phyloP scores from a whole-genome alignment of 139 green algal species.

The Chlamydomonas incerta region DNA sequence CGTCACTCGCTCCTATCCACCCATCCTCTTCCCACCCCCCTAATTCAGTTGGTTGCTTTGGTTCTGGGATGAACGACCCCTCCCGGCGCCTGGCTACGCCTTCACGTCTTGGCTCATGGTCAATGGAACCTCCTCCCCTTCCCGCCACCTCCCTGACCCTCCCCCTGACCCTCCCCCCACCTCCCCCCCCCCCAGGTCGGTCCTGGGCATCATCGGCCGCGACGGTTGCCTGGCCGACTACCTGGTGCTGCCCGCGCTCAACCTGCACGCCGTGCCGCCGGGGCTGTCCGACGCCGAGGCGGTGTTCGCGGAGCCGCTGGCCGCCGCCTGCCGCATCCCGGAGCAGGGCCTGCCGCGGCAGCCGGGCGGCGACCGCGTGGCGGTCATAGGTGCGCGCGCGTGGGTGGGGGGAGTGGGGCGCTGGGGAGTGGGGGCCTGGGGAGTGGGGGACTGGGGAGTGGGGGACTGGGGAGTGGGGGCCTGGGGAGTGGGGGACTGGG shows the following conservation, averaged over 20 bases:
- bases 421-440: background rate
- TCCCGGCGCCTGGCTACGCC: no score
- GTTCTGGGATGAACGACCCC: no score
- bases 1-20: no score
- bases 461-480: no score
- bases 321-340: conserved; percentile 75
- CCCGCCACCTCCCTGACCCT: background rate
- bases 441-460: background rate
- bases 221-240: conserved; percentile 76
- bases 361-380: conserved; percentile 11
- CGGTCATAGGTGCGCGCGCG: conserved; percentile 20
- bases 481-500: no score
- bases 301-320: conserved; percentile 80
- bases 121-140: no score
- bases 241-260: conserved; percentile 65
- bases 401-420: background rate
- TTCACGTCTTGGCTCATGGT: no score
- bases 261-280: conserved; percentile 76
- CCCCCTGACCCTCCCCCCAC: background rate
- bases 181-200: conserved; percentile 43
- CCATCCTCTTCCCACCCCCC: no score
- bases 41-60: no score
- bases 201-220: conserved; percentile 83
- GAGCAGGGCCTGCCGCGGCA: conserved; percentile 71
- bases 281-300: conserved; percentile 68